Percentiles rank a stretch among this genome's conserved stretches.
These are phyloP conservation scores for Vaccinium corymbosum DNA, from an alignment of 148 eudicot genomes.

Conservation along the genomic window DNA sequence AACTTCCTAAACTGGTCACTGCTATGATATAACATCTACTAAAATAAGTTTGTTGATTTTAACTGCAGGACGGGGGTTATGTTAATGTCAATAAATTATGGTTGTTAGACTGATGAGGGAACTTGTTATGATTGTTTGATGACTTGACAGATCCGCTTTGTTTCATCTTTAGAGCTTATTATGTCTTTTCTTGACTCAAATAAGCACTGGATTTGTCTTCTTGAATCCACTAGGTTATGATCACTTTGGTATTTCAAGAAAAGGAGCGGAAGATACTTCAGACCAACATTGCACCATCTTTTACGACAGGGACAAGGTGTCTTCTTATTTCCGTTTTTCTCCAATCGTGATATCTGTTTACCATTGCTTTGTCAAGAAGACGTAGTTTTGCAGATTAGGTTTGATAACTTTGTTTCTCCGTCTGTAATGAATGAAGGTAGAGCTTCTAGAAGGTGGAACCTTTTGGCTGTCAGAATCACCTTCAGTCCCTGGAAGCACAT, in stretches of 20 bases:
- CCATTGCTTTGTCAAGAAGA: constrained; percentile 2
- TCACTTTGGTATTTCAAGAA: constrained; percentile 90
- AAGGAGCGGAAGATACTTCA: constrained; percentile 77
- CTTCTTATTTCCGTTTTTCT: constrained; percentile 13
- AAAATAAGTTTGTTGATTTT: background rate
- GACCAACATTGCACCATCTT: constrained; percentile 89
- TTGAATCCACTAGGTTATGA: constrained; percentile 54
- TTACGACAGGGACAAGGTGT: constrained; percentile 90
- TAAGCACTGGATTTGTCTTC: background rate
- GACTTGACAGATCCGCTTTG: background rate
- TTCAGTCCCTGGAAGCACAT: constrained; percentile 89
- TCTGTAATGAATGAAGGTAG: constrained; percentile 52
- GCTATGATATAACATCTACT: background rate
- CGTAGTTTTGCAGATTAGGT: background rate
- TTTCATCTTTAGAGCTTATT: background rate
- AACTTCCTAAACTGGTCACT: background rate
- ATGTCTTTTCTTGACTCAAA: background rate
- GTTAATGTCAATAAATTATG: background rate
- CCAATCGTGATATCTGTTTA: background rate
- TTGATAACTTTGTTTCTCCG: background rate
- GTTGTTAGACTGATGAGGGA: background rate
- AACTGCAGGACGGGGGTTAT: background rate
- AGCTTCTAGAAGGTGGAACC: constrained; percentile 93
- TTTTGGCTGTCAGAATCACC: constrained; percentile 99
- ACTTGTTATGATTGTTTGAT: background rate